Base-by-base conservation (phyloP, 176 grass and related monocot genomes). In the Triticum timopheevii region DNA sequence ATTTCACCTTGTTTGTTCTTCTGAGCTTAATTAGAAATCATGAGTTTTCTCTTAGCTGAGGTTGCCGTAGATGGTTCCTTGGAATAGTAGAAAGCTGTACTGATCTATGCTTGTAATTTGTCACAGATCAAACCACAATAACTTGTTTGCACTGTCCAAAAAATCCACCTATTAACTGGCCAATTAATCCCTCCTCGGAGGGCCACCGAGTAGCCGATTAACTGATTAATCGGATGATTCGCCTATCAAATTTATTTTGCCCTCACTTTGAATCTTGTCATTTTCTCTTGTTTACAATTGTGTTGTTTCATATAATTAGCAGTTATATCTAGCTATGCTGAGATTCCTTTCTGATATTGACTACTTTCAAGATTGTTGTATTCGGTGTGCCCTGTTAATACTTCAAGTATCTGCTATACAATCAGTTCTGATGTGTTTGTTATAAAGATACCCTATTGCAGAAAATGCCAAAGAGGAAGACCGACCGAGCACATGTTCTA, bases 401-500 rank as follows among this genome's bases (percentile, higher is more conserved):
- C 61, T 69, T 9, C 15, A 56, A 44, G 9, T 42, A 13, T 68
- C 65, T 20, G 33, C 12, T 58, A 63, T 40, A 16, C 58, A 54
- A 61, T 50, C n/a, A 36, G 42, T 79, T 78, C 92, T 98, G 86
- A 98, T 93, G 68, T 88, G 19, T 82, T 94, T 91, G 16, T 74
- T 90, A 83, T 91, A 68, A 96, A 98, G 97, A 98, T 90, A 96
- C 88, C 61, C 97, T 96, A 88, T 85, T 98, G 92, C 97, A 98
- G 94, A 98, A 98, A 87, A 94, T 98, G 92, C 97, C 97, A n/a
- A 94, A 79, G 77, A 63, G 97, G 73, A 98, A 98, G 69, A 96
- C 97, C 76, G 97, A 98, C 83, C 88, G 73, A 93, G 93, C 97
- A 83, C 91, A 98, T 88, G 97, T 94, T 81, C 77, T 98, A 24